phyloP scores from a whole-genome alignment of 306 rosid species.

The Quercus gilva region DNA sequence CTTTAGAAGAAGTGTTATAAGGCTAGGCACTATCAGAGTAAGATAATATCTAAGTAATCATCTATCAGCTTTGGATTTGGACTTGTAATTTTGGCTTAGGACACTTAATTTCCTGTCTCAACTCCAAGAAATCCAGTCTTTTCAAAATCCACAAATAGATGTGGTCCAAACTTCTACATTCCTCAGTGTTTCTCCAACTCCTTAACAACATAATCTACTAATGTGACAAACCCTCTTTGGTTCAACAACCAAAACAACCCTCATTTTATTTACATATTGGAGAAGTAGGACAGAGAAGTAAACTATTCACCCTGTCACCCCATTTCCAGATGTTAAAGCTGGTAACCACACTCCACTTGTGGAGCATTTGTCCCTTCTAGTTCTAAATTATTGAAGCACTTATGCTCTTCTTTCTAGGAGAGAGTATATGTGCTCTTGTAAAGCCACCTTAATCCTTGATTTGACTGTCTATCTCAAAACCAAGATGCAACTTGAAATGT shows the following conservation, averaged over 20 bases:
- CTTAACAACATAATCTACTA: not conserved
- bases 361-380: conserved; percentile 4
- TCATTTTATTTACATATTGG: not conserved
- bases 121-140: not conserved
- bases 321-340: not conserved
- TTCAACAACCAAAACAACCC: not conserved
- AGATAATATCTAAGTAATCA: not conserved
- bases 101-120: not conserved
- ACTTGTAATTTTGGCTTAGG: not conserved
- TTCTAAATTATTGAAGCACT: conserved; percentile 1
- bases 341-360: not conserved
- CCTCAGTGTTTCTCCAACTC: not conserved
- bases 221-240: not conserved
- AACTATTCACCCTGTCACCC: not conserved
- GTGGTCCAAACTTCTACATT: not conserved
- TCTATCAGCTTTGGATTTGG: not conserved
- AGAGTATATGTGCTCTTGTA: conserved; percentile 11
- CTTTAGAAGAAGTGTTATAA: not conserved
- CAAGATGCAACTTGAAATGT: conserved; percentile 16
- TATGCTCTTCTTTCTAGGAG: conserved; percentile 6
- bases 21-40: conserved; percentile 5
- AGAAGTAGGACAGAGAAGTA: not conserved
- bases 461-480: conserved; percentile 26
- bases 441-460: conserved; percentile 13
- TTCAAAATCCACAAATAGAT: not conserved